phyloP scores from a whole-genome alignment of 768 basidiomycete species.

The Leccinum boreale region DNA sequence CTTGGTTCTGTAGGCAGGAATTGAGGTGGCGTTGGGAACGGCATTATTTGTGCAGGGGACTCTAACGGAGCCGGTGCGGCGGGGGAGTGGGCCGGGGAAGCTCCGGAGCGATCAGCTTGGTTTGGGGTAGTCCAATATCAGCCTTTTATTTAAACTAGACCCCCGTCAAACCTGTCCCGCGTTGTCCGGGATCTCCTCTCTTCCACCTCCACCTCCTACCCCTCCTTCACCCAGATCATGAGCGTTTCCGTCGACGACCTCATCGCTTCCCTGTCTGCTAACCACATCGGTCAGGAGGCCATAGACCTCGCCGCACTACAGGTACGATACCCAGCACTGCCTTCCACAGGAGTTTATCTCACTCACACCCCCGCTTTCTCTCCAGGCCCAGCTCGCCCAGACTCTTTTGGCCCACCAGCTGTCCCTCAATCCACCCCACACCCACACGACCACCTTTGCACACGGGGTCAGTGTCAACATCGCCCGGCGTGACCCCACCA shows the following conservation, averaged over 20 bases:
- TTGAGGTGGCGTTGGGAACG: conserved; percentile 2
- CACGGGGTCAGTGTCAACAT: conserved; percentile 21
- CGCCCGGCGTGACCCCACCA: conserved; percentile 29
- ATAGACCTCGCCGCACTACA: conserved; percentile 47
- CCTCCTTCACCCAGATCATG: conserved; percentile 28
- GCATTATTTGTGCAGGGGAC: neutral
- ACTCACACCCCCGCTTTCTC: neutral
- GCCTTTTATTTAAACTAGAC: neutral
- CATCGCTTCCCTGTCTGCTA: conserved; percentile 43
- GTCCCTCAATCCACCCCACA: conserved; percentile 15
- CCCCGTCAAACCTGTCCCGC: conserved; percentile 9
- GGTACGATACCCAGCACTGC: conserved; percentile 30
- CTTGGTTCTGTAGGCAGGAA: conserved; percentile 1
- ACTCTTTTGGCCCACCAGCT: conserved; percentile 37
- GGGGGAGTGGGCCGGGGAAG: neutral
- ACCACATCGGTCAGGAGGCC: conserved; percentile 54
- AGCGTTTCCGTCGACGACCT: conserved; percentile 50
- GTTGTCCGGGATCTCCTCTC: neutral
- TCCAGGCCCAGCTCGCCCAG: conserved; percentile 46
- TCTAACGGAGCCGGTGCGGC: conserved; percentile 1
- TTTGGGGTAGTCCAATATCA: conserved; percentile 18
- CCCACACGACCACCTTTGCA: conserved; percentile 17
- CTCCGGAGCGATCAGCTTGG: conserved; percentile 13
- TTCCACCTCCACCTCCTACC: neutral
- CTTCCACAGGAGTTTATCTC: conserved; percentile 15